Base-by-base conservation (phyloP, 139 green algal genomes). In the Chlorella sp. region DNA sequence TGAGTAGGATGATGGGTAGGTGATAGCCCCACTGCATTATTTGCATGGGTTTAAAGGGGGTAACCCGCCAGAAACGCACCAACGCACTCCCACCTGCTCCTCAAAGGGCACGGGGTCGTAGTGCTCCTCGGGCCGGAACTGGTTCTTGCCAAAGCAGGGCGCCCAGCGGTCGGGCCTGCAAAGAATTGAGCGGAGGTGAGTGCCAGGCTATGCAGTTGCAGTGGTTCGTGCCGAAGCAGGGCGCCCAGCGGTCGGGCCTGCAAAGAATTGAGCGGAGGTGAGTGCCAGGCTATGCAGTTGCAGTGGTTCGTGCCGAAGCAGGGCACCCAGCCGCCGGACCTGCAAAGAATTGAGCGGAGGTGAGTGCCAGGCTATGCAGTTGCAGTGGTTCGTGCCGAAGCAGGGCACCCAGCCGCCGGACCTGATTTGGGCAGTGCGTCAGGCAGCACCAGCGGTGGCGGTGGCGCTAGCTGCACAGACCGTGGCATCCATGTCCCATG, bases 131-230 rank as follows among this genome's bases (percentile, higher is more conserved):
- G 77, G 43, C 34, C 94, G 87, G 84, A 94, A 98, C 0, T 80
- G 75, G 51, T 74, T 85, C 16, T 77, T 83, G 26, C 96, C 95
- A 91, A 98, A 98, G 32, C 96, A 82, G 0, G 94, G 90, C 67
- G 82, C 77, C 69, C 91, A 92, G 14, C 90, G 76, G 46, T 76
- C 70, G 28, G 70, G 70, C 70, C 67, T 73, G 67, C 67, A 43
- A 26, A 30, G 34, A 24, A 60, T 26, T 24, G 2, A 60, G 14
- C 51, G 14, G 4, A 19, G 74, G 79, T 16, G 90, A 58, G 2
- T 83, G 75, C 92, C 88, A 44, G 91, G 89, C 46, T 89, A 40
- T 0, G 83, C 79, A 5, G 77, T 48, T 32, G 84, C 94, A 97
- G 0, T 80, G 75, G 51, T 74, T 85, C 11, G 74, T 83, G 26